Evolutionary conservation across 1,284 basidiomycete genomes (phyloP).

Genomic region (Ceratobasidium sp.): DNA sequence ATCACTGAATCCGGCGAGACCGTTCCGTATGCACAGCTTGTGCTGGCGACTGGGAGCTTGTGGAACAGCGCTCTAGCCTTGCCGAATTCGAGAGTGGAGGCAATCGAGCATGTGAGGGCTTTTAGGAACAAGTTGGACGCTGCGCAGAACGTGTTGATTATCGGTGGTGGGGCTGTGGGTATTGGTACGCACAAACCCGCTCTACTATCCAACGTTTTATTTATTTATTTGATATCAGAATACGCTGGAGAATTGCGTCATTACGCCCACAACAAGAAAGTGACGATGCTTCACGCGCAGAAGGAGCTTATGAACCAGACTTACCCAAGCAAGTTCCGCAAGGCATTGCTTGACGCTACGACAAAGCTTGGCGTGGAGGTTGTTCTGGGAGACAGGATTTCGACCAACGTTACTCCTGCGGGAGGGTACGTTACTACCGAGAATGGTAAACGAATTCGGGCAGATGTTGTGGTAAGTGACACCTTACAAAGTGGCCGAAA

Average conservation of each 20-base stretch:
- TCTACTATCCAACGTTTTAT: not conserved
- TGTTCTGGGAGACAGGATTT: slow-evolving; percentile 65
- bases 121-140: slow-evolving; percentile 61
- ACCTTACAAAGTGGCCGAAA: slow-evolving; percentile 3
- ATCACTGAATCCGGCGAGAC: slow-evolving; percentile 58
- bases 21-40: slow-evolving; percentile 62
- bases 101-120: slow-evolving; percentile 55
- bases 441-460: slow-evolving; percentile 63
- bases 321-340: slow-evolving; percentile 68
- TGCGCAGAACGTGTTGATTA: slow-evolving; percentile 64
- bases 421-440: slow-evolving; percentile 59
- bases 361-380: slow-evolving; percentile 61
- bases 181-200: slow-evolving; percentile 57
- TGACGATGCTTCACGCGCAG: slow-evolving; percentile 71
- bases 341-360: slow-evolving; percentile 58
- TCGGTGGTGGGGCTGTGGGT: slow-evolving; percentile 70
- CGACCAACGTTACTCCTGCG: slow-evolving; percentile 50
- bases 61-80: slow-evolving; percentile 65
- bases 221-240: slow-evolving; percentile 52
- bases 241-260: slow-evolving; percentile 69
- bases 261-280: slow-evolving; percentile 63
- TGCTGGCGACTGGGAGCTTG: slow-evolving; percentile 65
- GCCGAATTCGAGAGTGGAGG: slow-evolving; percentile 56
- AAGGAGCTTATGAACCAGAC: slow-evolving; percentile 64
- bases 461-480: slow-evolving; percentile 67